phyloP scores from a whole-genome alignment of 2,329 filamentous ascomycete genomes.

The Sphaerulina musiva region DNA sequence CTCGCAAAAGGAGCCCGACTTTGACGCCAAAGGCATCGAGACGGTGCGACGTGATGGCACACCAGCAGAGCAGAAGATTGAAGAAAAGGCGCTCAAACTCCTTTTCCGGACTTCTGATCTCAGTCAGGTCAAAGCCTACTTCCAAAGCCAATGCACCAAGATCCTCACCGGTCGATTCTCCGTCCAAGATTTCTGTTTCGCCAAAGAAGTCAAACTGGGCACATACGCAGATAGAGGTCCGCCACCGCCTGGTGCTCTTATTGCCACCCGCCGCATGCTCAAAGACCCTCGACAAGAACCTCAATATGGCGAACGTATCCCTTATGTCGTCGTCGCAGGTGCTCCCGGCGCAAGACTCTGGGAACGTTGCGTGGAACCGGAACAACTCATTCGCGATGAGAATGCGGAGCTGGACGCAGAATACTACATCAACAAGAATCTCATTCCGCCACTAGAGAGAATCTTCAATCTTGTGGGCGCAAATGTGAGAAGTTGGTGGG shows the following conservation, averaged over 20 bases:
- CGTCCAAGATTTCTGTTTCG: slow-evolving; percentile 93
- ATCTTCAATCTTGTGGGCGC: slow-evolving; percentile 96
- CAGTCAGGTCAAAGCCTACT: slow-evolving; percentile 80
- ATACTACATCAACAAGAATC: slow-evolving; percentile 94
- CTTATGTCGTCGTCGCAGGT: slow-evolving; percentile 87
- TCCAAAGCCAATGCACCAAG: slow-evolving; percentile 82
- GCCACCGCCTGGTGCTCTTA: slow-evolving; percentile 78
- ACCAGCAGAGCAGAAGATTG: slow-evolving; percentile 91
- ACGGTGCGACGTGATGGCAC: slow-evolving; percentile 93
- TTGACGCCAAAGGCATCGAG: slow-evolving; percentile 97
- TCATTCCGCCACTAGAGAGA: slow-evolving; percentile 88
- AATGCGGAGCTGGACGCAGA: slow-evolving; percentile 81
- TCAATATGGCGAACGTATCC: slow-evolving; percentile 89
- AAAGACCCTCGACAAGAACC: slow-evolving; percentile 80
- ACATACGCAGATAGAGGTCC: slow-evolving; percentile 76
- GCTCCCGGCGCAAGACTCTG: slow-evolving; percentile 78
- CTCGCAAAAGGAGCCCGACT: slow-evolving; percentile 71
- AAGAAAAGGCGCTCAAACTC: slow-evolving; percentile 82
- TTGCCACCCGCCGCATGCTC: slow-evolving; percentile 80
- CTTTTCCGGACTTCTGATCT: slow-evolving; percentile 87
- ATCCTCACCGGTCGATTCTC: slow-evolving; percentile 85
- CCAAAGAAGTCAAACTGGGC: slow-evolving; percentile 82
- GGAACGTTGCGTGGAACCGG: slow-evolving; percentile 84
- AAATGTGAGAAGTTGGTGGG: slow-evolving; percentile 85
- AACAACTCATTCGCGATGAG: slow-evolving; percentile 69